Conservation (phyloP, 2,329 filamentous ascomycete species). For the Aspergillus quadricinctus region DNA sequence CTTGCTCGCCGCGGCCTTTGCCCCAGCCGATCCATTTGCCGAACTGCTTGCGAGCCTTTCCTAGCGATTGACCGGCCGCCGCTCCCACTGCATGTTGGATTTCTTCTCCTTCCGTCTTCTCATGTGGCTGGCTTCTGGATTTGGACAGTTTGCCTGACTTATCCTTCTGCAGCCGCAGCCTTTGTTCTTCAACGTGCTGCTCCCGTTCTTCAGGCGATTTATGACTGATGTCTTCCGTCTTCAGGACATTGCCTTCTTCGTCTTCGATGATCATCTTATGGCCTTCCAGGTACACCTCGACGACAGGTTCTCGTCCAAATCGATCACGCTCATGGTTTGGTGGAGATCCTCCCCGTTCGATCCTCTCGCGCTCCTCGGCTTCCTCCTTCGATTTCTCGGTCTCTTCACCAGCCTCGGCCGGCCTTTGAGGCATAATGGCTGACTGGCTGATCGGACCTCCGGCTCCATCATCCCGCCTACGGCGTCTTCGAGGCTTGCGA, state of each 20-base stretch:
- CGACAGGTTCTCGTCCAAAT: slow-evolving; percentile 33
- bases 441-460: slow-evolving; percentile 88
- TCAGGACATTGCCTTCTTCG: slow-evolving; percentile 78
- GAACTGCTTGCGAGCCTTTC: slow-evolving; percentile 45
- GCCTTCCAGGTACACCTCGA: slow-evolving; percentile 79
- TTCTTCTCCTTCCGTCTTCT: slow-evolving; percentile 44
- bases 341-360: slow-evolving; percentile 38
- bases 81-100: slow-evolving; percentile 35
- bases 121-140: slow-evolving; percentile 41
- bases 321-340: slow-evolving; percentile 28
- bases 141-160: slow-evolving; percentile 42
- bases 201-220: slow-evolving; percentile 55
- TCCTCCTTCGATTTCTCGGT: slow-evolving; percentile 21
- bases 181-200: slow-evolving; percentile 52
- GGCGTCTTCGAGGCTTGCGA: slow-evolving; percentile 52
- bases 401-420: slow-evolving; percentile 29
- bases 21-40: slow-evolving; percentile 42
- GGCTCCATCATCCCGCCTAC: slow-evolving; percentile 68
- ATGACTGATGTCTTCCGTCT: slow-evolving; percentile 51
- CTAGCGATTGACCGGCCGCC: slow-evolving; percentile 29
- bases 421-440: slow-evolving; percentile 68
- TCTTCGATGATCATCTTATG: slow-evolving; percentile 77
- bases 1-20: slow-evolving; percentile 26
- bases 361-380: slow-evolving; percentile 23
- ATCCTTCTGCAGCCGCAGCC: slow-evolving; percentile 52